Conservation (phyloP, 441 rosid species). For the Euphorbia schlechtendalii region DNA sequence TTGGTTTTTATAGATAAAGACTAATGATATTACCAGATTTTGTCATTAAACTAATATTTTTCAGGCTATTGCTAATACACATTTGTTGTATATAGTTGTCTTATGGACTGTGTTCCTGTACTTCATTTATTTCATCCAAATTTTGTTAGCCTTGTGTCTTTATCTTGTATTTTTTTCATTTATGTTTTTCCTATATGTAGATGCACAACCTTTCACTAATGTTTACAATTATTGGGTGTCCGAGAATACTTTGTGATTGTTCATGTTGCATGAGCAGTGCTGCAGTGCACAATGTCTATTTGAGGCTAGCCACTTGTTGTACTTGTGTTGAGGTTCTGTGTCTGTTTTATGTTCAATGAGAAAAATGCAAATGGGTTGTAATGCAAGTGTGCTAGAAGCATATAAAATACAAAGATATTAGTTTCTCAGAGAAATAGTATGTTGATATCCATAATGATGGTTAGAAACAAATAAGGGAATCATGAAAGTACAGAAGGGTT, state of each 20-base stretch:
- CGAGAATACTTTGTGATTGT: too few species aligned
- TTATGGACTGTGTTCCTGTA: neutral
- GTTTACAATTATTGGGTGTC: too few species aligned
- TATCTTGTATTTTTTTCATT: too few species aligned
- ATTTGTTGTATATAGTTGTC: neutral
- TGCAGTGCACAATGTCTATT: neutral
- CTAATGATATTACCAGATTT: neutral
- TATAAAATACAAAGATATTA: neutral
- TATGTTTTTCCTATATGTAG: too few species aligned
- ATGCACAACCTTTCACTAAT: too few species aligned
- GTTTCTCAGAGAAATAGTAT: neutral
- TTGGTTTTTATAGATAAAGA: constrained; percentile 1
- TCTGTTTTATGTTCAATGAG: neutral
- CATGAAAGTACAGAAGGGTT: neutral
- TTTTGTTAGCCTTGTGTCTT: too few species aligned
- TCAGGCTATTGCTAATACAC: neutral
- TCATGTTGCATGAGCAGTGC: too few species aligned
- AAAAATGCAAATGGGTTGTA: neutral
- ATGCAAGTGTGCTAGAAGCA: neutral
- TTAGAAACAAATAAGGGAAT: neutral
- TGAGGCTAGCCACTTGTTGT: neutral
- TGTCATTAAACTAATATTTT: too few species aligned
- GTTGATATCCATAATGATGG: constrained; percentile 2
- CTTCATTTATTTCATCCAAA: neutral
- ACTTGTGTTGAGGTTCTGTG: neutral